These are phyloP conservation scores for Nothophaeocryptopus gaeumannii DNA, from an alignment of 2,329 filamentous ascomycete species.

Conservation along the genomic window DNA sequence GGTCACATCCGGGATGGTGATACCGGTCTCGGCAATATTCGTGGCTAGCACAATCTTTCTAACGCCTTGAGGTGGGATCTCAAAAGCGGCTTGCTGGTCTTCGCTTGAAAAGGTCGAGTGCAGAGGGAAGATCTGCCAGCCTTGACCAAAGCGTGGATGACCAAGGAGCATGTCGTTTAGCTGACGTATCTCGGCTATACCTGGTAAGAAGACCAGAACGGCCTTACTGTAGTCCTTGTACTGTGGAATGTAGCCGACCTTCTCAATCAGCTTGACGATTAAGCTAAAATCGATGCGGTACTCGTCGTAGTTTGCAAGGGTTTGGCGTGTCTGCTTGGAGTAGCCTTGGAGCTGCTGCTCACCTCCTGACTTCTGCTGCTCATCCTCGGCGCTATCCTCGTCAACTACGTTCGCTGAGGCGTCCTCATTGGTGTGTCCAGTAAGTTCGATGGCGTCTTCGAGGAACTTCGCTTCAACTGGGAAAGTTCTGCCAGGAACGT, in stretches of 20 bases:
- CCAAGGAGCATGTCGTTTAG: constrained; percentile 81
- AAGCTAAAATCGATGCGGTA: constrained; percentile 89
- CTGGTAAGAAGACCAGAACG: constrained; percentile 90
- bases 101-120: constrained; percentile 95
- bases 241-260: constrained; percentile 67
- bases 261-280: constrained; percentile 72
- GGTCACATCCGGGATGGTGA: constrained; percentile 96
- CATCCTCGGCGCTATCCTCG: constrained; percentile 44
- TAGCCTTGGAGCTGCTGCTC: constrained; percentile 69
- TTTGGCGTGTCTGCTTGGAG: constrained; percentile 70
- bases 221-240: constrained; percentile 78
- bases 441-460: constrained; percentile 88
- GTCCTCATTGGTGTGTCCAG: constrained; percentile 66
- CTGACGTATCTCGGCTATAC: constrained; percentile 68
- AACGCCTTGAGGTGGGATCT: constrained; percentile 74
- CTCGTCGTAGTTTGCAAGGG: constrained; percentile 77
- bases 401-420: constrained; percentile 51
- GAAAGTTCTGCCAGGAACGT: constrained; percentile 89
- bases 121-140: constrained; percentile 84
- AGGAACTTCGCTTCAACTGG: constrained; percentile 84
- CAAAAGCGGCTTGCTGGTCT: constrained; percentile 91
- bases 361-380: constrained; percentile 46
- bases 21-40: constrained; percentile 97
- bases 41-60: constrained; percentile 95
- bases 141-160: constrained; percentile 68